phyloP scores from a whole-genome alignment of 192 early-diverging fungal species.

The Coemansia sp. region DNA sequence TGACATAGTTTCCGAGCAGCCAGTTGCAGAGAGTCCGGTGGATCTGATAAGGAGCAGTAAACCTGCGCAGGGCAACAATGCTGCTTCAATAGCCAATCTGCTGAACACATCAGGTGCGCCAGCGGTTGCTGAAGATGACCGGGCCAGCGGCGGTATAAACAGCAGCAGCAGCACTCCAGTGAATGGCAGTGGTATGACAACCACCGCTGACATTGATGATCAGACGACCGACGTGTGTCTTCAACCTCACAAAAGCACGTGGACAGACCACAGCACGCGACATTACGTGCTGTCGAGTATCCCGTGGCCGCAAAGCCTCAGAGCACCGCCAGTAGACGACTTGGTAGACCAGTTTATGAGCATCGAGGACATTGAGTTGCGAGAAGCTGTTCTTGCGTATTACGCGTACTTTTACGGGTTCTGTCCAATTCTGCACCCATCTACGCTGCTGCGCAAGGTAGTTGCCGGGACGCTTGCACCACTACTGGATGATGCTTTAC shows the following conservation, averaged over 20 bases:
- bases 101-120: slow-evolving; percentile 22
- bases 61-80: background rate
- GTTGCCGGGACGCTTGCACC: slow-evolving; percentile 16
- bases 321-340: slow-evolving; percentile 4
- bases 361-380: slow-evolving; percentile 12
- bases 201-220: background rate
- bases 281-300: slow-evolving; percentile 10
- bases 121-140: background rate
- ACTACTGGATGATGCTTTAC: slow-evolving; percentile 23
- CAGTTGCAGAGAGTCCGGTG: background rate
- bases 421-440: slow-evolving; percentile 39
- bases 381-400: slow-evolving; percentile 25
- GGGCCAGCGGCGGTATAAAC: background rate
- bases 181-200: background rate
- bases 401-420: slow-evolving; percentile 34
- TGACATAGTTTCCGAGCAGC: background rate
- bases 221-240: slow-evolving; percentile 1
- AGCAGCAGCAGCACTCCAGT: background rate
- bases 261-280: background rate
- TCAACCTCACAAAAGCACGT: background rate
- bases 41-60: background rate
- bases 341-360: slow-evolving; percentile 17
- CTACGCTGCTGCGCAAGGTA: slow-evolving; percentile 33
- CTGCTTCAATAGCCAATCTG: slow-evolving; percentile 25
- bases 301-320: slow-evolving; percentile 9